phyloP scores from a whole-genome alignment of 139 green algal species.

The Coelastrella sp. region DNA sequence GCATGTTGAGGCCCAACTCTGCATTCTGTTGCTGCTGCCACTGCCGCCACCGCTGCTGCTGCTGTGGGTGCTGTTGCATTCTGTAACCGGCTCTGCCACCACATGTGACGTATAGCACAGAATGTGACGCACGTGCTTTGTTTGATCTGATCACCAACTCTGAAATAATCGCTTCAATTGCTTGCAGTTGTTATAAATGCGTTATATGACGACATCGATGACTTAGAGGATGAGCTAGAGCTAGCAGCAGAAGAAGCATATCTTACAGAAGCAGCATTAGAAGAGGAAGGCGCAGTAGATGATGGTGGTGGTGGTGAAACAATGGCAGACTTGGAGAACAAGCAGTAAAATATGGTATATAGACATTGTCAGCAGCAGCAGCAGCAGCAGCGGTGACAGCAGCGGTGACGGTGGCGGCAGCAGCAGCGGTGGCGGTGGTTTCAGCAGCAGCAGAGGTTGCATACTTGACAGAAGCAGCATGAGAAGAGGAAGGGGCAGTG shows the following conservation, averaged over 20 bases:
- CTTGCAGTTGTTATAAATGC: conserved; percentile 48
- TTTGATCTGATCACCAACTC: no score
- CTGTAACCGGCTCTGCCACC: no score
- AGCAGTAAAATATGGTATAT: background rate
- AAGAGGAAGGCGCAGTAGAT: conserved; percentile 16
- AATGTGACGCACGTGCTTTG: background rate
- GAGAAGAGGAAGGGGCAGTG: no score
- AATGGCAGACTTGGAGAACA: conserved; percentile 45
- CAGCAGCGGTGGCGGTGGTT: no score
- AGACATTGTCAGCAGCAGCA: background rate
- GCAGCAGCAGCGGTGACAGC: conserved; percentile 6
- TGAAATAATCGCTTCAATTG: background rate
- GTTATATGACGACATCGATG: conserved; percentile 47
- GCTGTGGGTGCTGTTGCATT: no score
- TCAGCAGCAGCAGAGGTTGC: no score
- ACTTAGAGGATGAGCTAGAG: conserved; percentile 48
- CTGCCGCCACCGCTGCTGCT: no score
- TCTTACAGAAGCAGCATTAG: conserved; percentile 37
- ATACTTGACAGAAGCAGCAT: no score
- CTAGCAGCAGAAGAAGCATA: conserved; percentile 49
- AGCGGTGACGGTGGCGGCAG: no score
- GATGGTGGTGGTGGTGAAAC: background rate
- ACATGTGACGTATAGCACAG: background rate
- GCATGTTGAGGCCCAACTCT: background rate
- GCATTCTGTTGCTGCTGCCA: background rate